Conservation (phyloP, 805 yeast genomes). For the Torulaspora delbrueckii region DNA sequence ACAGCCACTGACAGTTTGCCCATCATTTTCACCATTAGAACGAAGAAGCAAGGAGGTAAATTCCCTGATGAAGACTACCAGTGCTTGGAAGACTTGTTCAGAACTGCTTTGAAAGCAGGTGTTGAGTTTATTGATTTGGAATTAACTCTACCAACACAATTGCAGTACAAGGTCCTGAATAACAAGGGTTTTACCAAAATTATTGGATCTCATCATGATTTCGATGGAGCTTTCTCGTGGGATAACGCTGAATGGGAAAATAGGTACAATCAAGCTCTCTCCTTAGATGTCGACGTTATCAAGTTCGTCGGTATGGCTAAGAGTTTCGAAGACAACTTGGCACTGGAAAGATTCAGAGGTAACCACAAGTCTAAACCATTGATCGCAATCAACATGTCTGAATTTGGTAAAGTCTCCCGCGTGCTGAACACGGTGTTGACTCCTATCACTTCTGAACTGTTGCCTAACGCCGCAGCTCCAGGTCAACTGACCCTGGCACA, state of each 20-base stretch:
- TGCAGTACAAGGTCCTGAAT: constrained; percentile 49
- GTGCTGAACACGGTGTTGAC: constrained; percentile 72
- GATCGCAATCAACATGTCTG: constrained; percentile 80
- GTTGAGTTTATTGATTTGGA: constrained; percentile 80
- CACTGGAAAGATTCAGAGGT: constrained; percentile 63
- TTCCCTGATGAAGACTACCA: constrained; percentile 58
- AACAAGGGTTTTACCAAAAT: constrained; percentile 59
- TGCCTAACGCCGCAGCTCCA: constrained; percentile 72
- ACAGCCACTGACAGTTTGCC: constrained; percentile 59
- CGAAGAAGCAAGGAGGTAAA: constrained; percentile 74
- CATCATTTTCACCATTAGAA: constrained; percentile 74
- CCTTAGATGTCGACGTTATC: constrained; percentile 63
- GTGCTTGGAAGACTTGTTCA: constrained; percentile 46
- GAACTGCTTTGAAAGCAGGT: constrained; percentile 68
- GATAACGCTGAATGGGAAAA: constrained; percentile 65
- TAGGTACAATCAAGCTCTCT: constrained; percentile 61
- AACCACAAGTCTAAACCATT: constrained; percentile 54
- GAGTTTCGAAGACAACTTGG: constrained; percentile 59
- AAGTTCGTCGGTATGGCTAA: constrained; percentile 81
- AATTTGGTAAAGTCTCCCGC: constrained; percentile 69
- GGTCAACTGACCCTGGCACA: constrained; percentile 68
- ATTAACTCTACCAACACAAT: constrained; percentile 55
- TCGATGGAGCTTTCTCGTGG: constrained; percentile 61
- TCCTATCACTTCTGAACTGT: constrained; percentile 71
- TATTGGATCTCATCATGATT: constrained; percentile 81